Evolutionary conservation across 2,329 filamentous ascomycete genomes (phyloP).

Genomic region (Arthroderma sp.): DNA sequence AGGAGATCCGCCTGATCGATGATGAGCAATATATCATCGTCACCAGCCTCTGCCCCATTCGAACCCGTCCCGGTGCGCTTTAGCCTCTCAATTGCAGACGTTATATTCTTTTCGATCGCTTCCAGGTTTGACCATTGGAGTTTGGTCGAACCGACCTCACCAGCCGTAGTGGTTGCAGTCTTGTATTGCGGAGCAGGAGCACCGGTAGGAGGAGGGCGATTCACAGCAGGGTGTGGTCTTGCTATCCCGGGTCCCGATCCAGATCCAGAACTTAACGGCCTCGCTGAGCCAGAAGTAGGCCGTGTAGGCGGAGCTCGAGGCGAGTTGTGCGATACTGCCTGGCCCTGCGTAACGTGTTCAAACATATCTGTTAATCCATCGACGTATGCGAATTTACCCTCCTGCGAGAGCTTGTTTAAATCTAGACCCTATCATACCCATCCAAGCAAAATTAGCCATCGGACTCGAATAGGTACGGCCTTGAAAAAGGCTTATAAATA

Average conservation of each 20-base stretch:
- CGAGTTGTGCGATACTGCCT: background rate
- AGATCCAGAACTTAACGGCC: too few species aligned
- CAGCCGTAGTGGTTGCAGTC: background rate
- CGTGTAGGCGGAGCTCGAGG: background rate
- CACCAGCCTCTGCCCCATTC: conserved; percentile 15
- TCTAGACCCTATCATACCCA: conserved; percentile 51
- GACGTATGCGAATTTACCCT: conserved; percentile 55
- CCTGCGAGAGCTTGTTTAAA: conserved; percentile 45
- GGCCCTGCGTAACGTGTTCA: conserved; percentile 8
- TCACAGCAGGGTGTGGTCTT: background rate
- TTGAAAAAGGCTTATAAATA: too few species aligned
- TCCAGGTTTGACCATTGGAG: conserved; percentile 17
- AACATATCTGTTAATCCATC: conserved; percentile 58
- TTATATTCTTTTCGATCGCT: conserved; percentile 23
- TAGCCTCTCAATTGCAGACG: conserved; percentile 20
- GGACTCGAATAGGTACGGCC: too few species aligned
- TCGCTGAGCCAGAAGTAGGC: too few species aligned
- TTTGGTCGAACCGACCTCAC: background rate
- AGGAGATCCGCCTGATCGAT: conserved; percentile 54
- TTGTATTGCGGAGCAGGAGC: conserved; percentile 1
- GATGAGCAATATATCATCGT: conserved; percentile 41
- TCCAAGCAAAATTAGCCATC: background rate
- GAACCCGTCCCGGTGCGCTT: conserved; percentile 7
- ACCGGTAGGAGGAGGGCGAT: background rate
- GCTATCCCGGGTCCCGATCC: too few species aligned